Evolutionary conservation across 2,329 filamentous ascomycete genomes (phyloP).

Genomic region (Cadophora luteo-olivacea): DNA sequence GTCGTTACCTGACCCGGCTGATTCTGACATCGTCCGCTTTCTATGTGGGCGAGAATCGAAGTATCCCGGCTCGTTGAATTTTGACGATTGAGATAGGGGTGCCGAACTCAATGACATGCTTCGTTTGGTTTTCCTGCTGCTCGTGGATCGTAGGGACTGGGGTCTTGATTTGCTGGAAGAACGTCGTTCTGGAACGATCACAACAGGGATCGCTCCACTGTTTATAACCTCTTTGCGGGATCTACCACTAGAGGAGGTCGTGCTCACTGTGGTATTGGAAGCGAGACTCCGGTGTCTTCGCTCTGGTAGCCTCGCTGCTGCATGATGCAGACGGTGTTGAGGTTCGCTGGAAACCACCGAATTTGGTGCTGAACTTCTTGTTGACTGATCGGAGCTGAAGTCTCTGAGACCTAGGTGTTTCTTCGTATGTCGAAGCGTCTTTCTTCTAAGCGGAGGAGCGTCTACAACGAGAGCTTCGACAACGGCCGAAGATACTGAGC

Average conservation of each 20-base stretch:
- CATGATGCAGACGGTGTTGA: conserved; percentile 38
- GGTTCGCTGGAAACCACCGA: conserved; percentile 45
- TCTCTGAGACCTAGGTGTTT: conserved; percentile 61
- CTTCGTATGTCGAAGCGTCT: conserved; percentile 66
- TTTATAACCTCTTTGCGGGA: conserved; percentile 66
- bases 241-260: conserved; percentile 56
- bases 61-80: conserved; percentile 51
- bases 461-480: conserved; percentile 66
- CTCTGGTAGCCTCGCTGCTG: conserved; percentile 36
- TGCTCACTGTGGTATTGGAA: conserved; percentile 57
- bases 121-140: conserved; percentile 60
- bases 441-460: conserved; percentile 52
- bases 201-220: conserved; percentile 65
- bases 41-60: conserved; percentile 49
- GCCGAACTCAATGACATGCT: conserved; percentile 60
- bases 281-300: conserved; percentile 49
- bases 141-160: conserved; percentile 66
- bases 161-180: conserved; percentile 56
- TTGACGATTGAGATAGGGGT: conserved; percentile 51
- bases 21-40: conserved; percentile 42
- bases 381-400: conserved; percentile 46
- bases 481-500: conserved; percentile 62
- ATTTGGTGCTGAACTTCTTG: conserved; percentile 50
- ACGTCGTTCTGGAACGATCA: conserved; percentile 64
- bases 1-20: conserved; percentile 37